Base-by-base conservation (phyloP, 202 grass and related monocot genomes). In the Digitaria exilis region DNA sequence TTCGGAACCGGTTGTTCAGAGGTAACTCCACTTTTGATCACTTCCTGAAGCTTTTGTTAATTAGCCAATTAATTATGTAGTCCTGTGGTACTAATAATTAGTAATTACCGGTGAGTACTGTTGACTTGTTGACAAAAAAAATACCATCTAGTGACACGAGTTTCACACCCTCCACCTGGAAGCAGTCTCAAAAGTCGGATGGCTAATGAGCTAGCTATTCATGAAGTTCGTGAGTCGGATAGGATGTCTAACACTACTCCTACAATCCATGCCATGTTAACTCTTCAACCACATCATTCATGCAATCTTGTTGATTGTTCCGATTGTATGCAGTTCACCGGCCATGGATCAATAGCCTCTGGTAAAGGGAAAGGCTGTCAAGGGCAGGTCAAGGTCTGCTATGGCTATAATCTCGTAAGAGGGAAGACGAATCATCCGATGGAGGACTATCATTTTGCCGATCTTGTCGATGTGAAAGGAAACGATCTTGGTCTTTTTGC, bases 401-500 rank as follows among this genome's bases (percentile, higher is more conserved):
- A 91, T 35, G 94, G 94, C n/a, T 96, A 84, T 76, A 87, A 85
- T 79, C 84, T 96, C 37, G 80, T 93, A 48, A 89, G 86, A 82
- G 88, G 94, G 65, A 88, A 77, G 81, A 89, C 91, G 13, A 96
- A 89, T 69, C 94, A 96, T 88, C 88, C 94, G 4, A 96, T 95
- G 93, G 94, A 96, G 77, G 91, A 96, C 82, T 96, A 65, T 79
- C 94, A 96, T 66, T 78, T 96, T 1, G 86, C 75, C 0, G 88
- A 93, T 58, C 91, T 96, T 50, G 28, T 66, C 2, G 80, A 82
- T n/a, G 85, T 28, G 6, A 88, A 90, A 49, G 90, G 80, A 42
- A 83, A 78, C 1, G 84, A 91, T 66, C 85, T 96, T 81, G 94
- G 84, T 31, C 78, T 96, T 75, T 96, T 96, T 62, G 94, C 86